Base-by-base conservation (phyloP, 805 yeast species). In the Debaryomyces maramus region DNA sequence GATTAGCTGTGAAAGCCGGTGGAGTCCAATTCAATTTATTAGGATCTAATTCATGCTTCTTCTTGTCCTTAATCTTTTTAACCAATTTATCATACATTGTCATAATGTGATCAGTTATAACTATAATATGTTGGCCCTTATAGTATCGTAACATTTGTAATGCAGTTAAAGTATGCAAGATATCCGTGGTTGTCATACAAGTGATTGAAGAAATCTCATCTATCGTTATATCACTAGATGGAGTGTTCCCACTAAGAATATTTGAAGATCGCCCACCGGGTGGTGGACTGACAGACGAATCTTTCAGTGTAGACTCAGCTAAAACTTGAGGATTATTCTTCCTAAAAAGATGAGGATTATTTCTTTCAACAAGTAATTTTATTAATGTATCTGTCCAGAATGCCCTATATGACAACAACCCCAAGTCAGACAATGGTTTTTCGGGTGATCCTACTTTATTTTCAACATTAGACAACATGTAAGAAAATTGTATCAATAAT, bases 181-280 rank as follows among this genome's bases (percentile, higher is more conserved):
- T 88, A 63, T 93, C 99, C 2, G 95, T 86, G 1, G 98, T 89
- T 8, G 99, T 93, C 96, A 93, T 91, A 10, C 97, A 79, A 0
- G 98, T 88, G 36, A 80, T 65, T 9, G 83, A 70, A 22, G 96
- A 84, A 13, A 93, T 85, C 51, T 91, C 98, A 54, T 93, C 99
- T 40, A 93, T 89, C 3, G 95, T 84, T 36, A 83, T 78, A 44
- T 84, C 88, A 39, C 58, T 55, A 13, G 54, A 44, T 8, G 46
- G 31, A 2, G 50, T 44, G 24, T 19, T 40, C n/a, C 39, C 40
- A 32, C 20, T 36, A 22, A 20, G 24, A 20, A 33, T 33, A 22
- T 22, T 22, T 24, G 35, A 35, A n/a, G 24, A 17, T 23, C 21
- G 42, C 29, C 54, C 40, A 4, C 53, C 44, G 3, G 47, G 45